Conservation (phyloP, 176 grass and related monocot genomes). For the Lolium multiflorum region DNA sequence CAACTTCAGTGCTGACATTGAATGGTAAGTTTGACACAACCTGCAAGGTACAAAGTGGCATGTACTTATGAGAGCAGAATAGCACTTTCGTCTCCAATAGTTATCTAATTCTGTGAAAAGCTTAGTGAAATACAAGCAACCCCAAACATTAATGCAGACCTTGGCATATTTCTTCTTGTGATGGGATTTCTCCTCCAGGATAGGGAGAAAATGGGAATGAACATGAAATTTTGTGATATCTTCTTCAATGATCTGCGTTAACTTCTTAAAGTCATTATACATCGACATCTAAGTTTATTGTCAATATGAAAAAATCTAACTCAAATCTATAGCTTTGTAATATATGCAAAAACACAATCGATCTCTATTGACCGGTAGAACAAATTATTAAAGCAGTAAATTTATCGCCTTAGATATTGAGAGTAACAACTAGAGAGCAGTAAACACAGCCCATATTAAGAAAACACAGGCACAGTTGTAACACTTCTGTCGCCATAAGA, state of each 20-base stretch:
- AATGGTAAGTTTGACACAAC: conserved; percentile 96
- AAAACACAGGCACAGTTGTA: neutral
- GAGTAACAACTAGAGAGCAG: conserved; percentile 7
- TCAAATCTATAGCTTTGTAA: neutral
- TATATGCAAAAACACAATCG: neutral
- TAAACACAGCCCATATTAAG: neutral
- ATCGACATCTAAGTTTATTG: conserved; percentile 2
- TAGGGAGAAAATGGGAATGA: conserved; percentile 68
- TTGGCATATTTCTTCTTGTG: conserved; percentile 60
- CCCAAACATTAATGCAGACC: conserved; percentile 49
- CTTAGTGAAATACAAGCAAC: neutral
- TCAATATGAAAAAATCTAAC: neutral
- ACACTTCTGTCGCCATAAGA: neutral
- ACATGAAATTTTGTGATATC: conserved; percentile 92
- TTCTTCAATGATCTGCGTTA: conserved; percentile 76
- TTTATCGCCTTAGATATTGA: neutral
- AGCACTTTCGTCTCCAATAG: conserved; percentile 1
- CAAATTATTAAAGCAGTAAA: neutral
- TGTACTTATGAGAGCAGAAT: neutral
- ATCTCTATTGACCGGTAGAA: conserved; percentile 6
- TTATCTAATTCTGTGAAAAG: neutral
- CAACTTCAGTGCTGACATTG: conserved; percentile 93
- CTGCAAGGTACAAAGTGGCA: conserved; percentile 55
- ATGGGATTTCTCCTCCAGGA: conserved; percentile 63
- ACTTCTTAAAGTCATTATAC: conserved; percentile 20